phyloP scores from a whole-genome alignment of 2,329 filamentous ascomycete species.

The Balansia obtecta region DNA sequence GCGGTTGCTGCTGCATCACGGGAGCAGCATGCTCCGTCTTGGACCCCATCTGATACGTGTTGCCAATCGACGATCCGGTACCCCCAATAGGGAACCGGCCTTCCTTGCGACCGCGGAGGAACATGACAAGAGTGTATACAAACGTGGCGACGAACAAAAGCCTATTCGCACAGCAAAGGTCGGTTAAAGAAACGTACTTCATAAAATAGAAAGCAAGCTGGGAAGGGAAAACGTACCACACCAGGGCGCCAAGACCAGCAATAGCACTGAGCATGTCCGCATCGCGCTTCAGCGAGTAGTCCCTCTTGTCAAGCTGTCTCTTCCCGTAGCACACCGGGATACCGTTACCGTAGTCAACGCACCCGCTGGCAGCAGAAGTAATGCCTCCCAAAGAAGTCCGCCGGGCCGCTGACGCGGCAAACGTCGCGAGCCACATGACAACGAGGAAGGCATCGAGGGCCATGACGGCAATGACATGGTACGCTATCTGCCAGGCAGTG shows the following conservation, averaged over 20 bases:
- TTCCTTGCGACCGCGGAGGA: constrained; percentile 24
- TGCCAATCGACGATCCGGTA: constrained; percentile 3
- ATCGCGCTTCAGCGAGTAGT: constrained; percentile 22
- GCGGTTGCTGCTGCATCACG: constrained; percentile 10
- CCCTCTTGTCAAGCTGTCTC: constrained; percentile 14
- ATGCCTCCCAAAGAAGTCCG: constrained; percentile 24
- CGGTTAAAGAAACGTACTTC: neutral
- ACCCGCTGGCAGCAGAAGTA: constrained; percentile 18
- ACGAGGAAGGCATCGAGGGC: constrained; percentile 30
- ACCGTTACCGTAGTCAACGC: constrained; percentile 26
- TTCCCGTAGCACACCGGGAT: constrained; percentile 23
- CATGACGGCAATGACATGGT: constrained; percentile 33
- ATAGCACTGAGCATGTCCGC: constrained; percentile 24
- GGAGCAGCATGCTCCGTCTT: constrained; percentile 14
- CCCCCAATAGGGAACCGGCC: constrained; percentile 19
- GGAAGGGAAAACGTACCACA: constrained; percentile 22
- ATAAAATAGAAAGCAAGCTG: neutral
- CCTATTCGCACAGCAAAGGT: constrained; percentile 12
- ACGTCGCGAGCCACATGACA: constrained; percentile 35
- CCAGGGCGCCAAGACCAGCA: constrained; percentile 31
- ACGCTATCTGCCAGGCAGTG: constrained; percentile 19
- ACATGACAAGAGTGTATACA: constrained; percentile 22
- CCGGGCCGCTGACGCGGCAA: constrained; percentile 26
- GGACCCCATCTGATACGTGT: constrained; percentile 21
- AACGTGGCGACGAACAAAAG: constrained; percentile 27